phyloP scores from a whole-genome alignment of 768 basidiomycete species.

The Russula abietina region DNA sequence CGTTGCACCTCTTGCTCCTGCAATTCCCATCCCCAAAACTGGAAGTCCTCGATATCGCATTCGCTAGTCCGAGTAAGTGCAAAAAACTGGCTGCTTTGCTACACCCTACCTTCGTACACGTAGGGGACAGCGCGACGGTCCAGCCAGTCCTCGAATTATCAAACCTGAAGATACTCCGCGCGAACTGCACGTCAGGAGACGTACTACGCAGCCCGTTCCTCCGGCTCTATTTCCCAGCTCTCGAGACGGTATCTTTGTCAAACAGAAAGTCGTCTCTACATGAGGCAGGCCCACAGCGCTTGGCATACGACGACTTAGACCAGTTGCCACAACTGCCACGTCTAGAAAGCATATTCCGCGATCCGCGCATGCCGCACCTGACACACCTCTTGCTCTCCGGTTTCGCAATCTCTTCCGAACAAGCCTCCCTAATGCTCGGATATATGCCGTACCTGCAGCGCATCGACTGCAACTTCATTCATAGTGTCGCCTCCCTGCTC shows the following conservation, averaged over 20 bases:
- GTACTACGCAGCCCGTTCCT: slow-evolving; percentile 20
- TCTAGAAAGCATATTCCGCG: slow-evolving; percentile 22
- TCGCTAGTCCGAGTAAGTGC: slow-evolving; percentile 14
- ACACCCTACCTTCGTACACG: slow-evolving; percentile 5
- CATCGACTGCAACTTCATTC: slow-evolving; percentile 23
- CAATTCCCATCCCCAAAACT: slow-evolving; percentile 16
- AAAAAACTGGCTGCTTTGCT: slow-evolving; percentile 3
- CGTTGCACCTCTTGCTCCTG: slow-evolving; percentile 9
- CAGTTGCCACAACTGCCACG: slow-evolving; percentile 13
- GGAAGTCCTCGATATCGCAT: slow-evolving; percentile 15
- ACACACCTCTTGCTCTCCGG: slow-evolving; percentile 17
- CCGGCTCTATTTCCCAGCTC: slow-evolving; percentile 16
- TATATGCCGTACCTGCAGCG: slow-evolving; percentile 21
- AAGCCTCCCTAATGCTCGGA: slow-evolving; percentile 15
- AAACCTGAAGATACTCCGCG: slow-evolving; percentile 14
- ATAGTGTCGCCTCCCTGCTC: slow-evolving; percentile 6
- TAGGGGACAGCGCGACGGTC: background rate
- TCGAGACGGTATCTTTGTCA: slow-evolving; percentile 19
- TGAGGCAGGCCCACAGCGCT: background rate
- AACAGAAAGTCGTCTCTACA: slow-evolving; percentile 7
- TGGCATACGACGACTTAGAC: background rate
- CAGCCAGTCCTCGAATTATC: slow-evolving; percentile 13
- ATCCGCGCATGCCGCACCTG: slow-evolving; percentile 21
- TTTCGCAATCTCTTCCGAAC: slow-evolving; percentile 11
- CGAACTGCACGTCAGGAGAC: slow-evolving; percentile 15